A percentile compares a stretch with the other conserved stretches of the same genome.
Conservation (phyloP, 768 basidiomycete genomes). For the Amanita pallidorosea region DNA sequence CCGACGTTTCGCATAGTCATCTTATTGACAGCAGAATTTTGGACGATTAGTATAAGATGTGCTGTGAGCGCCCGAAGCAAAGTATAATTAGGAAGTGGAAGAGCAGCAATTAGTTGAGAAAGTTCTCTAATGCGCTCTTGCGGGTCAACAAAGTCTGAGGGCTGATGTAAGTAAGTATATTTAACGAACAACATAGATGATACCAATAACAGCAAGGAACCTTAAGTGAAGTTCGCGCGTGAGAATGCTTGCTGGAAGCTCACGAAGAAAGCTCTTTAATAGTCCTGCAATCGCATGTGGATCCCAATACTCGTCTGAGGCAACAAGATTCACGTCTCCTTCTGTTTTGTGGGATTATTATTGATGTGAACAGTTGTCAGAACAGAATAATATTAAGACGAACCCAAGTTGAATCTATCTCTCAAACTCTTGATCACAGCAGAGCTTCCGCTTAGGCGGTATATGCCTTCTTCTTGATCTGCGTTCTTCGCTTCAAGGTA, state of each 20-base stretch:
- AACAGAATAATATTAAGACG: background rate
- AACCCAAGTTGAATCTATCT: conserved; percentile 88
- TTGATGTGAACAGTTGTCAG: too few species aligned
- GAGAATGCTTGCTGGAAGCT: conserved; percentile 85
- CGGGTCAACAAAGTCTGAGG: conserved; percentile 75
- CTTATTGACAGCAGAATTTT: conserved; percentile 85
- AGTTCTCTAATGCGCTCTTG: conserved; percentile 85
- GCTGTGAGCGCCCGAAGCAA: conserved; percentile 89
- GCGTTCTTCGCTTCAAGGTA: conserved; percentile 92
- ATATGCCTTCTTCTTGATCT: conserved; percentile 96
- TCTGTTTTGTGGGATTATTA: conserved; percentile 33
- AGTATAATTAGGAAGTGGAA: conserved; percentile 90
- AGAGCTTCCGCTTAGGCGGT: conserved; percentile 88
- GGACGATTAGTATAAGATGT: conserved; percentile 90
- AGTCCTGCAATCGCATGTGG: conserved; percentile 95
- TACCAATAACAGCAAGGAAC: conserved; percentile 91
- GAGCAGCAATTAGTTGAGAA: conserved; percentile 70
- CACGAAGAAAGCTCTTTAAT: conserved; percentile 87
- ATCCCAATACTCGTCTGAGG: conserved; percentile 90
- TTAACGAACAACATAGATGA: conserved; percentile 18
- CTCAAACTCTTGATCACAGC: conserved; percentile 90
- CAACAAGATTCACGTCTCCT: conserved; percentile 89
- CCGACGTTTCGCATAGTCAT: conserved; percentile 99
- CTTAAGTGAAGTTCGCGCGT: conserved; percentile 85
- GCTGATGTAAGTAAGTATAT: conserved; percentile 7